Conservation (phyloP, 2,329 filamentous ascomycete genomes). For the Xylariaceae sp. region DNA sequence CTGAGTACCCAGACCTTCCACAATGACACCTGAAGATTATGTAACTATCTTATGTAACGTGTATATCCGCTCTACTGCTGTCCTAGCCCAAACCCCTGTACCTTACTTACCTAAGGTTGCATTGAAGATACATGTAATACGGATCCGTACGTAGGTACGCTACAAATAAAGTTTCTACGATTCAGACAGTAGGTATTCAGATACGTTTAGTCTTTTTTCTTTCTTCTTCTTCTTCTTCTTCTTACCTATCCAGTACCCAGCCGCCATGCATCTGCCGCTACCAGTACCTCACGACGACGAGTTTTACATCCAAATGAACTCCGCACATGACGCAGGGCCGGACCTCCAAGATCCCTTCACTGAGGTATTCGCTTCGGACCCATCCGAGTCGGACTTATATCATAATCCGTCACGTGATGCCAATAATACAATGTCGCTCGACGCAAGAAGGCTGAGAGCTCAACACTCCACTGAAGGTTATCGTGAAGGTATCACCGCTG, state of each 20-base stretch:
- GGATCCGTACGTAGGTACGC: too few relatives aligned
- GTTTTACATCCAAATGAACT: conserved; percentile 14
- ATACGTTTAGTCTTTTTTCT: too few relatives aligned
- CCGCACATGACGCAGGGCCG: neutral
- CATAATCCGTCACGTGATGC: conserved; percentile 3
- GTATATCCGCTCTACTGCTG: too few relatives aligned
- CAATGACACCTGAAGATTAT: too few relatives aligned
- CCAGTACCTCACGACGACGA: conserved; percentile 17
- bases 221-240: too few relatives aligned
- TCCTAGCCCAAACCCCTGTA: too few relatives aligned
- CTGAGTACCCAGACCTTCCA: too few relatives aligned
- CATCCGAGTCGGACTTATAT: conserved; percentile 1
- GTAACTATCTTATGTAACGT: too few relatives aligned
- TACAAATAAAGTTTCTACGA: too few relatives aligned
- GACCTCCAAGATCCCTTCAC: conserved; percentile 11
- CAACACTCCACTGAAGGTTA: conserved; percentile 87
- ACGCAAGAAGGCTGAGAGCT: conserved; percentile 73
- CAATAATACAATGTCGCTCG: conserved; percentile 51
- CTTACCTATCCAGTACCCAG: neutral
- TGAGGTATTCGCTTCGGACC: conserved; percentile 21
- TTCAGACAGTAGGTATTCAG: too few relatives aligned
- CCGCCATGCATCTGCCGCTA: conserved; percentile 19
- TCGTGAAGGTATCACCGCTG: conserved; percentile 78
- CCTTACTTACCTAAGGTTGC: too few relatives aligned
- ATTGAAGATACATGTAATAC: too few relatives aligned